A percentile compares a stretch with the other conserved stretches of the same genome.
Evolutionary conservation across 2,329 filamentous ascomycete species (phyloP).

Genomic region (Thielaviopsis euricoi): DNA sequence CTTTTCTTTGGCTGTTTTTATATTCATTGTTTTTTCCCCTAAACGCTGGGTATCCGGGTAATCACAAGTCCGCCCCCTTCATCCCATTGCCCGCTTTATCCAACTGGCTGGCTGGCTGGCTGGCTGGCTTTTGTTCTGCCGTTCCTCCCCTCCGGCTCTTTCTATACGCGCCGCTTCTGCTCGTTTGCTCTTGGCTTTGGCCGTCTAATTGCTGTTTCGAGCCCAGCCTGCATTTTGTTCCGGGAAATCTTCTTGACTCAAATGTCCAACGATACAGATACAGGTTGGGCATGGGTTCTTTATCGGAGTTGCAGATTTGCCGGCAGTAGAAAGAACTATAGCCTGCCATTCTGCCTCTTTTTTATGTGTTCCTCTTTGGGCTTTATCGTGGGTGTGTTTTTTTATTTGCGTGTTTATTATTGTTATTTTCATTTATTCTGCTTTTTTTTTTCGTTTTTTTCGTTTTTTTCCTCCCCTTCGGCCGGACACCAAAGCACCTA

Average conservation of each 20-base stretch:
- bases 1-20: neutral
- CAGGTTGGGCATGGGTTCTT: neutral
- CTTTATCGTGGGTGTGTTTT: neutral
- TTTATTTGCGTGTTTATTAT: neutral
- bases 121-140: neutral
- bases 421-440: too few relatives aligned
- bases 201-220: neutral
- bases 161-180: neutral
- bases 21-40: neutral
- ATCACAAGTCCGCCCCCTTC: neutral
- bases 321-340: neutral
- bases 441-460: too few relatives aligned
- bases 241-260: conserved; percentile 7
- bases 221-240: neutral
- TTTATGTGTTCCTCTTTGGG: neutral
- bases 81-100: neutral
- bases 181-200: too few relatives aligned
- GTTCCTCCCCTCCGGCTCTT: neutral
- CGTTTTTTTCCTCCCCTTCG: conserved; percentile 1
- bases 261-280: too few relatives aligned
- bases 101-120: neutral
- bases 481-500: conserved; percentile 1
- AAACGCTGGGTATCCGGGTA: neutral
- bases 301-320: neutral
- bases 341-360: neutral